phyloP scores from a whole-genome alignment of 495 filamentous ascomycete species.

The Chaetomium tenue region DNA sequence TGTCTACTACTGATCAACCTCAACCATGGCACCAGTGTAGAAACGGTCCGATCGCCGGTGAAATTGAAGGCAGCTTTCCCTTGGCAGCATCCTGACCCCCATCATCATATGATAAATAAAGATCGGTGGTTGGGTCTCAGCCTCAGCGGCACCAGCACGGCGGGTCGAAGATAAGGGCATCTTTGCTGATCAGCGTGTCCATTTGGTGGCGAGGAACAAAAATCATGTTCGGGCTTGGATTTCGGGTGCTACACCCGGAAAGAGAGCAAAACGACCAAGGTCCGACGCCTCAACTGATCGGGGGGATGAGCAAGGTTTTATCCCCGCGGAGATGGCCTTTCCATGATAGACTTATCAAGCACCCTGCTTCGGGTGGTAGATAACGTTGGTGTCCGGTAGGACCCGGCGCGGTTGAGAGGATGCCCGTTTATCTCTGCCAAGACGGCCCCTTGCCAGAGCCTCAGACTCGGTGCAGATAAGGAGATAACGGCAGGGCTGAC shows the following conservation, averaged over 20 bases:
- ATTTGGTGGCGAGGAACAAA: background rate
- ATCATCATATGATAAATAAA: background rate
- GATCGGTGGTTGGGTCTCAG: background rate
- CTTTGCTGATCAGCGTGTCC: background rate
- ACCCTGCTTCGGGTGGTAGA: background rate
- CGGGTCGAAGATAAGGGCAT: background rate
- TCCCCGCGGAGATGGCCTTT: conserved; percentile 11
- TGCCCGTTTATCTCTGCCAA: conserved; percentile 18
- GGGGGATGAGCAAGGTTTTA: conserved; percentile 2
- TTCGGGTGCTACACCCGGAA: background rate
- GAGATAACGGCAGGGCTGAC: conserved; percentile 11
- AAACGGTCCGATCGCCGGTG: background rate
- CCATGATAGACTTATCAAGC: conserved; percentile 3
- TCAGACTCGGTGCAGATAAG: conserved; percentile 14
- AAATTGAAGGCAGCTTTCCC: background rate
- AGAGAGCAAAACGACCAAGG: background rate
- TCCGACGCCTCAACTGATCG: background rate
- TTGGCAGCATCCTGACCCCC: background rate
- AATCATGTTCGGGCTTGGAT: background rate
- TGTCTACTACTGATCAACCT: background rate
- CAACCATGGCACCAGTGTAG: background rate
- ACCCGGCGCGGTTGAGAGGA: background rate
- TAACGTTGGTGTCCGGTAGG: conserved; percentile 5
- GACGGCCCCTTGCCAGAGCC: conserved; percentile 17
- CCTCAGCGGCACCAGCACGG: background rate